A percentile compares a stretch with the other conserved stretches of the same genome.
Conservation (phyloP, 495 filamentous ascomycete species). For the Neurospora sp. region DNA sequence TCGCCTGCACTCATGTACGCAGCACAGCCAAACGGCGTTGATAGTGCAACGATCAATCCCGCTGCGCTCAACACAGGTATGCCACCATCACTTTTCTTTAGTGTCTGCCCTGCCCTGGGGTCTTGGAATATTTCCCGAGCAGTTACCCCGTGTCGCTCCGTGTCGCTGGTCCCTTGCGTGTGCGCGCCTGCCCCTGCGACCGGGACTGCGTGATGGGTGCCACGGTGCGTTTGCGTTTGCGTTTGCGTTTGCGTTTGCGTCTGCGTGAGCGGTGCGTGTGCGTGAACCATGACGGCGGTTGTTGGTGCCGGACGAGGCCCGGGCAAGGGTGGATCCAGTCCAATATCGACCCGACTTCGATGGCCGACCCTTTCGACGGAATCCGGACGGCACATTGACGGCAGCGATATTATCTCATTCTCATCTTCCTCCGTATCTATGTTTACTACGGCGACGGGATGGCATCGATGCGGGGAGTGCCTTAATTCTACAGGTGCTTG, state of each 20-base stretch:
- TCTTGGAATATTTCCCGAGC: constrained; percentile 5
- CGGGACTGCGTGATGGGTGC: not conserved
- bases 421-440: not conserved
- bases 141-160: not conserved
- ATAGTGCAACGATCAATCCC: constrained; percentile 48
- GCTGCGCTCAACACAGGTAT: constrained; percentile 45
- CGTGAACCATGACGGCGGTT: not conserved
- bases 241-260: not conserved
- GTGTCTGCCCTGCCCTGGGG: not conserved
- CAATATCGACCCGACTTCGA: not conserved
- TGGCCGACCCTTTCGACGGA: not conserved
- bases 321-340: not conserved
- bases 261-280: not conserved
- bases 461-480: not conserved
- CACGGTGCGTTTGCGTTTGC: not conserved
- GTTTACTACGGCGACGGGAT: not conserved
- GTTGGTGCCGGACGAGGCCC: not conserved
- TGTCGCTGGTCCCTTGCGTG: not conserved
- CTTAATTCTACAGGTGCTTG: not conserved
- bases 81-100: constrained; percentile 15
- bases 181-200: constrained; percentile 2
- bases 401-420: not conserved
- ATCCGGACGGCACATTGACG: not conserved
- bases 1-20: constrained; percentile 43
- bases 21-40: constrained; percentile 45